A percentile compares a stretch with the other conserved stretches of the same genome.
These are phyloP conservation scores for Fabrea salina DNA, from an alignment of 169 alveolate genomes.

Conservation along the genomic window DNA sequence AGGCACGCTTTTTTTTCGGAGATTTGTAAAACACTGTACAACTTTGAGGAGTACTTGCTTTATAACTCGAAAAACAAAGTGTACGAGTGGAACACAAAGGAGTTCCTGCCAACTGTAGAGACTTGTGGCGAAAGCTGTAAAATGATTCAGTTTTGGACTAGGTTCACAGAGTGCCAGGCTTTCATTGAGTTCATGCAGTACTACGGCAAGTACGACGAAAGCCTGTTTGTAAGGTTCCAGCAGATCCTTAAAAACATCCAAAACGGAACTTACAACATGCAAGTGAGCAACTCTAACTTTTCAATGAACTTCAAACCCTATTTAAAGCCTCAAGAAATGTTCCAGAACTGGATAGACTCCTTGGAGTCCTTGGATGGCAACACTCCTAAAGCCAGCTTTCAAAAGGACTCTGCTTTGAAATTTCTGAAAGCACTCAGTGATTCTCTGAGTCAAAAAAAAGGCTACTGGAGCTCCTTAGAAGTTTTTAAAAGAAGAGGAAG, in stretches of 20 bases:
- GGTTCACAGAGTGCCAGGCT: neutral
- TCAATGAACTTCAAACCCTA: too few relatives aligned
- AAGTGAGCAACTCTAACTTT: too few relatives aligned
- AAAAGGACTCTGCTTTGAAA: too few relatives aligned
- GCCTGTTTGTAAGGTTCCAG: neutral
- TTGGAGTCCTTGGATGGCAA: too few relatives aligned
- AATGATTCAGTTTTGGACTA: neutral
- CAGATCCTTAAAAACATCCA: neutral
- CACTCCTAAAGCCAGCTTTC: too few relatives aligned
- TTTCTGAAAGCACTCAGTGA: too few relatives aligned
- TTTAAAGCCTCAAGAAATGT: too few relatives aligned
- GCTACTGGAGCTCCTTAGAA: too few relatives aligned
- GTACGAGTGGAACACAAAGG: neutral
- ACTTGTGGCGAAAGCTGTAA: neutral
- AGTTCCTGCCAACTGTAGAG: neutral
- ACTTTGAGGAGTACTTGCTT: neutral
- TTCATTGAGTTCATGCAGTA: constrained; percentile 6
- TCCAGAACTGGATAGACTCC: too few relatives aligned
- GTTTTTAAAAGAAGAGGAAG: too few relatives aligned
- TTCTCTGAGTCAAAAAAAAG: too few relatives aligned
- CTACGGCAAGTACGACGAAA: neutral
- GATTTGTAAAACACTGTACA: neutral
- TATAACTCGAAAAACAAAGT: neutral
- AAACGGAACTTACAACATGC: too few relatives aligned
- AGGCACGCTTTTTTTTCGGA: neutral